Conservation (phyloP, 108 stramenopile species). For the Discostella stelligeroides region DNA sequence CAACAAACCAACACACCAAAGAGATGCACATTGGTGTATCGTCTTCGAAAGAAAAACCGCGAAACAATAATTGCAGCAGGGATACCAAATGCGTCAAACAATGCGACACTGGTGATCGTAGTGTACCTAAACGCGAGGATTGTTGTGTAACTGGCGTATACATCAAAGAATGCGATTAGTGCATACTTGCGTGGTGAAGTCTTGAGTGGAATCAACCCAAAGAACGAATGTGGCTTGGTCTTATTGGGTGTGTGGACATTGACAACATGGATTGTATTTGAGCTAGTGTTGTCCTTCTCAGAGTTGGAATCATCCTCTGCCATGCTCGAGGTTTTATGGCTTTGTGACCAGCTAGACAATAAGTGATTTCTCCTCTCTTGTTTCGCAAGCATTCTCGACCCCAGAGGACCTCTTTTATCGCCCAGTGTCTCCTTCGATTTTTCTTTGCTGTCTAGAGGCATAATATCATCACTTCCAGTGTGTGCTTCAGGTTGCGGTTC, state of each 20-base stretch:
- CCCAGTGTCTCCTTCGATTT: too few relatives aligned
- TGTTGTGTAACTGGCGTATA: constrained; percentile 73
- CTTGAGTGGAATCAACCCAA: constrained; percentile 33
- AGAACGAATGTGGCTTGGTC: constrained; percentile 30
- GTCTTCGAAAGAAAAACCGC: constrained; percentile 60
- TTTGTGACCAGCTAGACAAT: constrained; percentile 18
- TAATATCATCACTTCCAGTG: not conserved
- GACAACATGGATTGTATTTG: constrained; percentile 3
- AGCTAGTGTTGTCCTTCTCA: not conserved
- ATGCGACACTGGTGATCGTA: constrained; percentile 87
- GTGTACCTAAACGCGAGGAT: constrained; percentile 85
- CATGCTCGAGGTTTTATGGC: not conserved
- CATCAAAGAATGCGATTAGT: constrained; percentile 61
- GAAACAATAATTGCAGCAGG: constrained; percentile 92
- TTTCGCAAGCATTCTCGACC: constrained; percentile 6
- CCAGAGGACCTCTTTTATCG: not conserved
- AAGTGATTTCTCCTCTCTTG: constrained; percentile 12
- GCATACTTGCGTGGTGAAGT: constrained; percentile 30
- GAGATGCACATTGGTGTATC: constrained; percentile 71
- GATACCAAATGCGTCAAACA: constrained; percentile 93
- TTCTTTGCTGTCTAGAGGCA: not conserved
- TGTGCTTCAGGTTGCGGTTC: not conserved
- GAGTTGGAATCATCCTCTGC: not conserved
- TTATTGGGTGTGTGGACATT: not conserved
- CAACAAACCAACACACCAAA: constrained; percentile 86